Evolutionary conservation across 129 eudicot genomes (phyloP), one percentile per base, ranked within the genome.

Genomic region (Artemisia tridentata): DNA sequence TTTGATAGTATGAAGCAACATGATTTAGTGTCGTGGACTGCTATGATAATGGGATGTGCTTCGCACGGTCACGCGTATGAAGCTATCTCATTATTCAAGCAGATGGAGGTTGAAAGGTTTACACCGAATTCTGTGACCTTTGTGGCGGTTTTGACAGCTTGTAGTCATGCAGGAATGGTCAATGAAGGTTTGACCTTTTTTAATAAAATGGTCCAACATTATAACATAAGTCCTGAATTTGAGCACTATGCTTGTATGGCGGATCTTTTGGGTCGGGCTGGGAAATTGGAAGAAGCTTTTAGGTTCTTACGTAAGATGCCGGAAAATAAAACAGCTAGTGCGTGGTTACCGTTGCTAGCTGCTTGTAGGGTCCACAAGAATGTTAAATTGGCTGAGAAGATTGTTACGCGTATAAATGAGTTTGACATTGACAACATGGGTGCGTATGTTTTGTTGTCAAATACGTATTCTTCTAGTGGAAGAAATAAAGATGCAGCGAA

Each of bases 1-100:
- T 91, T 88, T 31, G 79, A 86, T 56, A 23, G 64, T 17, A 84
- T 92, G 84, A 75, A 81, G 61, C 55, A 64, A 17, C 87, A 81
- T 11, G 96, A 88, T 67, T 68, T 83, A 25, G 89, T 92, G 68
- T 72, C 89, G 3, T 88, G 89, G 89, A 92, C 91, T 20, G 87
- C 98, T 68, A 88, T 88, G 96, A 88, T 92, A 6, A 92, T 83
- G 89, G 91, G 91, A 1, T 88, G 59, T 77, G 95, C 96, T 46
- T 49, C 67, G 34, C 83, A 92, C 34, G 91, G 98, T 4, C 84
- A 77, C 69, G 86, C 88, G 7, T 75, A 47, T 63, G 95, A 88
- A 13, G 93, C 96, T 34, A 75, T 86, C 41, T 74, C 72, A 20
- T 79, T 87, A 21, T 86, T 82, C 69, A 57, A 84, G 75, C 72